phyloP scores from a whole-genome alignment of 1,284 basidiomycete genomes.

The Austropuccinia psidii region DNA sequence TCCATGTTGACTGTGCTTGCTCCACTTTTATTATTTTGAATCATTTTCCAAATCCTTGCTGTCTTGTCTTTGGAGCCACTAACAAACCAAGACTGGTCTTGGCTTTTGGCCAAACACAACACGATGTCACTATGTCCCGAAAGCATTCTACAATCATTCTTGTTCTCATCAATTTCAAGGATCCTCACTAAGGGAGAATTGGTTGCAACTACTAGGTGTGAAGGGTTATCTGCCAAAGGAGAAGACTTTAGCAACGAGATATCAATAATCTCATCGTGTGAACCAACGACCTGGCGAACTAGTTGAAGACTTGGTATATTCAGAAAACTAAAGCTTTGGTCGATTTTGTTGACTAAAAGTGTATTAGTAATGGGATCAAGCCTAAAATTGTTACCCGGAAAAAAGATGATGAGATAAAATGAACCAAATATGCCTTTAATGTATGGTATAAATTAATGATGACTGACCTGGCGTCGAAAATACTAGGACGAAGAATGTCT shows the following conservation, averaged over 20 bases:
- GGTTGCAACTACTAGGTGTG: conserved; percentile 82
- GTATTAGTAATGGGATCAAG: conserved; percentile 24
- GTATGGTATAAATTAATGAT: neutral
- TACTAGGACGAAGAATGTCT: conserved; percentile 10
- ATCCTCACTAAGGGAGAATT: conserved; percentile 88
- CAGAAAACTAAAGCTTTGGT: conserved; percentile 91
- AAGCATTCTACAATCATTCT: conserved; percentile 71
- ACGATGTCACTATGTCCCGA: conserved; percentile 87
- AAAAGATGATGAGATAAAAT: too few relatives aligned
- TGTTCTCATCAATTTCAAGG: conserved; percentile 55
- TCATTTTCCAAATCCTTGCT: conserved; percentile 69
- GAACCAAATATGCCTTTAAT: too few relatives aligned
- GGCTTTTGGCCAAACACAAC: conserved; percentile 66
- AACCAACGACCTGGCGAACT: conserved; percentile 84
- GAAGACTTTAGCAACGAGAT: conserved; percentile 58
- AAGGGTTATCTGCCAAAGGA: conserved; percentile 54
- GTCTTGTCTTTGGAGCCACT: conserved; percentile 89
- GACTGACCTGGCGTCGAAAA: conserved; percentile 31
- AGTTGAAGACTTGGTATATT: conserved; percentile 60
- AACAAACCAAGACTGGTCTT: conserved; percentile 64
- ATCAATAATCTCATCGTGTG: conserved; percentile 97
- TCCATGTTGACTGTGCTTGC: conserved; percentile 44
- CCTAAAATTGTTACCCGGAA: neutral
- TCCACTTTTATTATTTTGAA: neutral
- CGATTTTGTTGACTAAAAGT: conserved; percentile 84